A percentile compares a stretch with the other conserved stretches of the same genome.
Evolutionary conservation across 1,139 yeast genomes (phyloP).

Genomic region (Suhomyces chickasaworum): DNA sequence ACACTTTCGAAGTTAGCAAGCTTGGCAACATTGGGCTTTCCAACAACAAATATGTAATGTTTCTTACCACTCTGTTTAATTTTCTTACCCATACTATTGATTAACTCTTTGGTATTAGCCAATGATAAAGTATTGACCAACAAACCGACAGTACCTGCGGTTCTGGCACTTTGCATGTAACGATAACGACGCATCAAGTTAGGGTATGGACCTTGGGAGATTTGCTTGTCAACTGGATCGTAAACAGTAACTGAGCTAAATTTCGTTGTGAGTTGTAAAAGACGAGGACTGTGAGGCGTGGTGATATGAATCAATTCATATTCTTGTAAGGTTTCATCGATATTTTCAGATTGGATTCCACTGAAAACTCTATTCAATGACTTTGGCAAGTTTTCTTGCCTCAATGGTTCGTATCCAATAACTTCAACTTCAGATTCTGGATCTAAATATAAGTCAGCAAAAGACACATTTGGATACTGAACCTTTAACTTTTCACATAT

Average conservation of each 20-base stretch:
- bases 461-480: constrained; percentile 46
- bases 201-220: constrained; percentile 64
- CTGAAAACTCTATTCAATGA: constrained; percentile 32
- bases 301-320: constrained; percentile 70
- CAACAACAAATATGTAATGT: constrained; percentile 91
- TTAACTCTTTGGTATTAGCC: constrained; percentile 63
- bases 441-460: constrained; percentile 51
- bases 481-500: constrained; percentile 36
- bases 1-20: constrained; percentile 90
- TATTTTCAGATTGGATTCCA: constrained; percentile 19
- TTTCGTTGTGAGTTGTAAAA: constrained; percentile 72
- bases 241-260: constrained; percentile 55
- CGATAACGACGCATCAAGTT: constrained; percentile 81
- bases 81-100: constrained; percentile 60
- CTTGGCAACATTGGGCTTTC: constrained; percentile 98
- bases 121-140: constrained; percentile 86
- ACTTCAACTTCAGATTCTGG: constrained; percentile 33
- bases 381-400: constrained; percentile 5
- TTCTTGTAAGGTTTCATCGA: constrained; percentile 27
- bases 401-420: constrained; percentile 41
- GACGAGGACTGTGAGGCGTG: constrained; percentile 74
- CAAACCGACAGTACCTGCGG: constrained; percentile 90
- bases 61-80: constrained; percentile 81
- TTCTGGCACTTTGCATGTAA: constrained; percentile 82
- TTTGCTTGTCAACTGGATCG: constrained; percentile 36